These are phyloP conservation scores for Starmera quercuum DNA, from an alignment of 805 yeast species.

Conservation along the genomic window DNA sequence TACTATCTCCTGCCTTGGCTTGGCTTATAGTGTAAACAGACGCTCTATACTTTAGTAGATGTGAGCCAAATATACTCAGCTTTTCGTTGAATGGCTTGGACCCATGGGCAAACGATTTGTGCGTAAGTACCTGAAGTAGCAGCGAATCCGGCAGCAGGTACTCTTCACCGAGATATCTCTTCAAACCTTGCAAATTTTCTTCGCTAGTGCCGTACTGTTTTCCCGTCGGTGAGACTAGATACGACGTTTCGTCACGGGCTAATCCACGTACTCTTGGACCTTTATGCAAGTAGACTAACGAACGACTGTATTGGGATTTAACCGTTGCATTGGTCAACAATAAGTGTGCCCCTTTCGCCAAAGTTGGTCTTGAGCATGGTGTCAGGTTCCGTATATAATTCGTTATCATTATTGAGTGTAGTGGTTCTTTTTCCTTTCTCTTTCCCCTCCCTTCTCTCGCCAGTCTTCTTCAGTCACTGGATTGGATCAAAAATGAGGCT, in stretches of 20 bases:
- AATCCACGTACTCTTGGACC: conserved; percentile 61
- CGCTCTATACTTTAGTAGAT: conserved; percentile 42
- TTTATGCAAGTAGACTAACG: conserved; percentile 31
- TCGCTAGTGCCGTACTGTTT: conserved; percentile 44
- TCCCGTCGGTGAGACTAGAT: conserved; percentile 41
- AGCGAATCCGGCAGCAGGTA: conserved; percentile 52
- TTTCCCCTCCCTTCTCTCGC: no score
- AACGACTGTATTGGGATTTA: conserved; percentile 11
- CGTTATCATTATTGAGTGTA: neutral
- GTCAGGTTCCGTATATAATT: neutral
- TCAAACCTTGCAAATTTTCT: conserved; percentile 40
- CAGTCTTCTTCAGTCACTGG: no score
- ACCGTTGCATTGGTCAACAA: neutral
- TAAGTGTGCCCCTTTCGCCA: neutral
- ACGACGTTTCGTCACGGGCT: conserved; percentile 60
- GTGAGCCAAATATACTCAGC: conserved; percentile 45
- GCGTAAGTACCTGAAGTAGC: conserved; percentile 77
- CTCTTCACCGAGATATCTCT: conserved; percentile 40
- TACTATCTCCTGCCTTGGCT: no score
- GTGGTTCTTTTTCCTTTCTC: no score
- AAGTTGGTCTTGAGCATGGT: neutral
- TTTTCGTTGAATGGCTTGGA: conserved; percentile 84
- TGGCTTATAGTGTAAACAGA: no score
- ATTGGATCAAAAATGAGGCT: no score
- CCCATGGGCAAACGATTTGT: conserved; percentile 93